A percentile compares a stretch with the other conserved stretches of the same genome.
phyloP scores from a whole-genome alignment of 140 eudicot genomes.

The Oenanthe javanica region DNA sequence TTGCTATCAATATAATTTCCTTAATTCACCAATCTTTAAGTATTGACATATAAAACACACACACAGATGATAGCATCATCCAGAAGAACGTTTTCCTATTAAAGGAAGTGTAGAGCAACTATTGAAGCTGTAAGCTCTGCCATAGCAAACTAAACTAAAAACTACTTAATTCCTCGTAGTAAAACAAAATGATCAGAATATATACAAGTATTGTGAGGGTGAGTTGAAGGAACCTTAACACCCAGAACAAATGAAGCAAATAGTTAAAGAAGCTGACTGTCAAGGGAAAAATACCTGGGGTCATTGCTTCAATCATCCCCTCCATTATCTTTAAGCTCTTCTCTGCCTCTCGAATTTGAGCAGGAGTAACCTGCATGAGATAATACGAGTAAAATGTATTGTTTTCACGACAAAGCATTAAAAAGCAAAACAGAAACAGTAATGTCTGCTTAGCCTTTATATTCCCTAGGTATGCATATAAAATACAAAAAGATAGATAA shows the following conservation, averaged over 20 bases:
- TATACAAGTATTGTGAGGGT: not conserved
- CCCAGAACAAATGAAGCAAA: not conserved
- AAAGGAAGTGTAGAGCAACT: not conserved
- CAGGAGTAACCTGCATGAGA: constrained; percentile 65
- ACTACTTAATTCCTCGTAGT: not conserved
- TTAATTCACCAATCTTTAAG: not conserved
- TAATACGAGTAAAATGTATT: not conserved
- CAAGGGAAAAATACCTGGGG: constrained; percentile 51
- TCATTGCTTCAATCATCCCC: constrained; percentile 93
- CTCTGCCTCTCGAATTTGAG: constrained; percentile 97
- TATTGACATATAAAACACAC: not conserved
- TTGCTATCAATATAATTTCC: not conserved
- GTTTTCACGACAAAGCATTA: not conserved
- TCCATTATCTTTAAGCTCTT: constrained; percentile 82
- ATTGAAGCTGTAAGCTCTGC: not conserved
- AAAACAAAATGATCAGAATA: not conserved
- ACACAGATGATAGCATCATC: not conserved
- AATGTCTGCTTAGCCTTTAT: not conserved
- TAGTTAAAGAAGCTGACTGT: constrained; percentile 2
- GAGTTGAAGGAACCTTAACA: not conserved
- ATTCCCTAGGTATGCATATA: not conserved
- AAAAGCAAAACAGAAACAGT: not conserved
- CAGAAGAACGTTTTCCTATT: not conserved
- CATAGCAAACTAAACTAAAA: not conserved
- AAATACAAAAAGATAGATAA: not conserved